A percentile compares a stretch with the other conserved stretches of the same genome.
These are phyloP conservation scores for Ramalina intermedia DNA, from an alignment of 495 filamentous ascomycete species.

Conservation along the genomic window DNA sequence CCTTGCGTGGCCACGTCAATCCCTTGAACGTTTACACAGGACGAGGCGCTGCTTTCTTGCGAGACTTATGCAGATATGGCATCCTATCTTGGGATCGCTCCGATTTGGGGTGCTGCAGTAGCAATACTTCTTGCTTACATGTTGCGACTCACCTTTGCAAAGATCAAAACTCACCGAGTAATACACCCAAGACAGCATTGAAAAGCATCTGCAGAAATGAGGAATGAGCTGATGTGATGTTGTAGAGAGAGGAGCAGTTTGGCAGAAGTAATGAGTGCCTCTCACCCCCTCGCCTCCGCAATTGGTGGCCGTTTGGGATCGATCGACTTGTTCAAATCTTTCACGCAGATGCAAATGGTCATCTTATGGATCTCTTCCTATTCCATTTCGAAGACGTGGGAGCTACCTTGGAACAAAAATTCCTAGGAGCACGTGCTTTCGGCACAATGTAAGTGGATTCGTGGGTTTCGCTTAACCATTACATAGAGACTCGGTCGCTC, in stretches of 20 bases:
- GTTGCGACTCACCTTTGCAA: constrained; percentile 2
- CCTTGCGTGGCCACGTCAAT: no score
- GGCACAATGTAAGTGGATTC: constrained; percentile 10
- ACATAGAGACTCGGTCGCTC: no score
- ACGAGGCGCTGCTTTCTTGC: no score
- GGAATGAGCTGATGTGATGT: not conserved
- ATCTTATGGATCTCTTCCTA: constrained; percentile 22
- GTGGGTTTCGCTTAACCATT: no score
- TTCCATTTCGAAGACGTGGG: constrained; percentile 20
- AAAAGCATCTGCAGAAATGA: not conserved
- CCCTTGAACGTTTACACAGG: no score
- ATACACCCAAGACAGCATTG: constrained; percentile 1
- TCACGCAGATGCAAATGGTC: constrained; percentile 16
- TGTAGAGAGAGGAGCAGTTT: constrained; percentile 2
- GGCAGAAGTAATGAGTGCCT: constrained; percentile 18
- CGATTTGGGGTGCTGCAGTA: no score
- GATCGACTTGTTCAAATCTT: constrained; percentile 24
- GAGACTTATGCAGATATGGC: no score
- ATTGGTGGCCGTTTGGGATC: constrained; percentile 23
- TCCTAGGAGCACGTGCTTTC: constrained; percentile 16
- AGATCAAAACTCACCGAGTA: constrained; percentile 8
- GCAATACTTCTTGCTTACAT: not conserved
- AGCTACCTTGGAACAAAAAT: constrained; percentile 18
- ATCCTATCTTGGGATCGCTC: no score
- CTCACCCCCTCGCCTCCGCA: constrained; percentile 18